phyloP scores from a whole-genome alignment of 2,329 filamentous ascomycete genomes.

The Pezicula carpinea region DNA sequence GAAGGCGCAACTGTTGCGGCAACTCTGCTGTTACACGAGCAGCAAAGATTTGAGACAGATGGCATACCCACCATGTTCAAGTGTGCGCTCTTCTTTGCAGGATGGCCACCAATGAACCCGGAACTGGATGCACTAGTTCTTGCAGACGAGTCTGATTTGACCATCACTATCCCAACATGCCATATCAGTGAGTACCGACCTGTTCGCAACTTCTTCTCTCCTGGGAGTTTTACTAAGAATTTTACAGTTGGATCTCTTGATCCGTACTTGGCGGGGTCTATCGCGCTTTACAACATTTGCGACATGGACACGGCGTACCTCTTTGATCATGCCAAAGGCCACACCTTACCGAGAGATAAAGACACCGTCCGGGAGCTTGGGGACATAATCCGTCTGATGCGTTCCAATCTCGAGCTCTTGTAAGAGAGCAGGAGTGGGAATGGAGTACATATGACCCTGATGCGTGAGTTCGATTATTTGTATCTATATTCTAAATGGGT shows the following conservation, averaged over 20 bases:
- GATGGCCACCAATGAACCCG: conserved; percentile 49
- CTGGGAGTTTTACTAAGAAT: conserved; percentile 13
- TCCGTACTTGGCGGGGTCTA: conserved; percentile 57
- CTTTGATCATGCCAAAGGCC: conserved; percentile 62
- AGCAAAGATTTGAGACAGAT: conserved; percentile 29
- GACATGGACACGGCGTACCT: conserved; percentile 55
- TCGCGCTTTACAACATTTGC: conserved; percentile 62
- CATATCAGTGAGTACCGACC: conserved; percentile 40
- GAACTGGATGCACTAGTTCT: conserved; percentile 41
- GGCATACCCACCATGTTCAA: conserved; percentile 31
- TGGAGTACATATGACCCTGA: too few relatives aligned
- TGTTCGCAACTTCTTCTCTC: not conserved
- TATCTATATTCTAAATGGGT: too few relatives aligned
- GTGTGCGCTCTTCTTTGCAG: conserved; percentile 45
- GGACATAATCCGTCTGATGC: conserved; percentile 21
- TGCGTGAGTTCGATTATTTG: too few relatives aligned
- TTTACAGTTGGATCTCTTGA: conserved; percentile 48
- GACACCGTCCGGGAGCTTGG: conserved; percentile 31
- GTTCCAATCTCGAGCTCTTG: conserved; percentile 6
- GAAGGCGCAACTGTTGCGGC: conserved; percentile 55
- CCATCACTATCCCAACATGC: conserved; percentile 49
- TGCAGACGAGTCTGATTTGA: conserved; percentile 44
- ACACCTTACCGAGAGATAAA: conserved; percentile 53
- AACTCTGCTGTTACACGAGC: conserved; percentile 48
- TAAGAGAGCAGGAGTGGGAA: not conserved